Conservation (phyloP, 2,329 filamentous ascomycete species). For the Colletotrichum nymphaeae region DNA sequence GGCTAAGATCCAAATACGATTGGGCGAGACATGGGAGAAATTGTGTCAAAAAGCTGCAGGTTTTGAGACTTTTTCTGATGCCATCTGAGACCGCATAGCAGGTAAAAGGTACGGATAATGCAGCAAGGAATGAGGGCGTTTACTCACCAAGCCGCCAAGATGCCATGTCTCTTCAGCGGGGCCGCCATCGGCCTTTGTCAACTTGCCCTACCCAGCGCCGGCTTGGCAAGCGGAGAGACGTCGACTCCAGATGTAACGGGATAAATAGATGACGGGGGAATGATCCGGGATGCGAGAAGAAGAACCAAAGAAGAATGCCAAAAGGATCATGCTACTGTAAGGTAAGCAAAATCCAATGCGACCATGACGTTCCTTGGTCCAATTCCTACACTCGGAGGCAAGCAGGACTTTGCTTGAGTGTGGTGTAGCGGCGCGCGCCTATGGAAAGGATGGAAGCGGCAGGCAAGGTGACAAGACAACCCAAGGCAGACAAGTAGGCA, state of each 20-base stretch:
- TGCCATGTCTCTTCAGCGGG: conserved; percentile 33
- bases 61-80: not conserved
- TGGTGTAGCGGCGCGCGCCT: not conserved
- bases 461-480: not conserved
- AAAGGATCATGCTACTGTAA: not conserved
- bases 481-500: too few relatives aligned
- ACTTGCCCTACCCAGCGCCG: not conserved
- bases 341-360: not conserved
- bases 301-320: not conserved
- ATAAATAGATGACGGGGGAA: not conserved
- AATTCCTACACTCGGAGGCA: not conserved
- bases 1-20: not conserved
- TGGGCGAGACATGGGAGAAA: not conserved
- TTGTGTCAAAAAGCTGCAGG: not conserved
- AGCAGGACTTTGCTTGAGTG: not conserved
- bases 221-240: conserved; percentile 24
- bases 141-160: conserved; percentile 34
- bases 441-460: not conserved
- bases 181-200: conserved; percentile 26
- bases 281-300: not conserved
- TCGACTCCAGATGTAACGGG: not conserved
- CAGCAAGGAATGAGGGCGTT: conserved; percentile 13
- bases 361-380: not conserved
- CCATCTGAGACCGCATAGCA: not conserved
- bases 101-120: not conserved